These are phyloP conservation scores for Beverwykella pulmonaria DNA, from an alignment of 495 filamentous ascomycete genomes.

Conservation along the genomic window DNA sequence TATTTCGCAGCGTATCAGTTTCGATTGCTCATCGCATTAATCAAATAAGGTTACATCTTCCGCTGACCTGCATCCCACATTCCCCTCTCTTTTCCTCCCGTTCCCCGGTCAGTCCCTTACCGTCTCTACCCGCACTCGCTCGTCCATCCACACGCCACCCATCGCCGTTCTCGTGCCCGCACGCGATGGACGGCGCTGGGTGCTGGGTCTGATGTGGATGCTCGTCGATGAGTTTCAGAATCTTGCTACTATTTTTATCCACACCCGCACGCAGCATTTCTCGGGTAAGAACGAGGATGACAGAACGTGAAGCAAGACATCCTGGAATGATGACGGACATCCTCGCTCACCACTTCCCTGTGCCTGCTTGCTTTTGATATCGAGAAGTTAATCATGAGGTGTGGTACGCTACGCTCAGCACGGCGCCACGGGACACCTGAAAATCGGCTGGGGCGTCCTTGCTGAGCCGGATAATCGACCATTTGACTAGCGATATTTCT, in stretches of 20 bases:
- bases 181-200: conserved; percentile 2
- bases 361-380: conserved; percentile 10
- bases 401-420: neutral
- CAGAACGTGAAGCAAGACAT: neutral
- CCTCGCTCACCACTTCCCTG: conserved; percentile 4
- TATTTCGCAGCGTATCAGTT: conserved; percentile 31
- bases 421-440: neutral
- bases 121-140: conserved; percentile 4
- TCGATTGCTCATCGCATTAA: conserved; percentile 33
- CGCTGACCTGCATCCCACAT: conserved; percentile 37
- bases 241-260: neutral
- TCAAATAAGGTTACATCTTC: conserved; percentile 40
- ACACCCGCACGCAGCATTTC: neutral
- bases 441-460: neutral
- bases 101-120: conserved; percentile 19
- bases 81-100: conserved; percentile 19
- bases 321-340: neutral
- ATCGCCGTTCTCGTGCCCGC: conserved; percentile 12
- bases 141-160: neutral
- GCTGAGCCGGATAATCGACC: neutral
- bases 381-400: neutral
- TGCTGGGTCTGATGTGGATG: conserved; percentile 1
- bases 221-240: neutral
- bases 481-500: neutral
- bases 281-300: neutral